Conservation (phyloP, 805 yeast species). For the Candida pini region DNA sequence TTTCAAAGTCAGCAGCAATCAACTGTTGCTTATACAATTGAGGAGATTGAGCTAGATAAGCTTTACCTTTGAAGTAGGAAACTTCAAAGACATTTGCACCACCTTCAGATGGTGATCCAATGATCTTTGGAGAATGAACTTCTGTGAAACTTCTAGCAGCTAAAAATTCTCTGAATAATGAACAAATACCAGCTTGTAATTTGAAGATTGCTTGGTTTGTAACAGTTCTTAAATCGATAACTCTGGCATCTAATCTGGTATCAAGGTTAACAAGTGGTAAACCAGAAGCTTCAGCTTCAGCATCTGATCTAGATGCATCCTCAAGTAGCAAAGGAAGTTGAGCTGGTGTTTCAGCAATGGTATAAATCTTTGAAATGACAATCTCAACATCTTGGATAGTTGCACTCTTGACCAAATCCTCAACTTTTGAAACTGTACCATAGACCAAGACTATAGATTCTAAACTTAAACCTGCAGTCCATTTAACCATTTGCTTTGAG, state of each 20-base stretch:
- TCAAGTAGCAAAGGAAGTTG: constrained; percentile 92
- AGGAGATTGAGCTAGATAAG: constrained; percentile 96
- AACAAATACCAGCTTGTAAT: constrained; percentile 85
- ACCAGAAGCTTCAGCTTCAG: constrained; percentile 86
- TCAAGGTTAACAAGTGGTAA: constrained; percentile 94
- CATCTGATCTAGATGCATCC: constrained; percentile 94
- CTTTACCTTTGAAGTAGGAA: constrained; percentile 85
- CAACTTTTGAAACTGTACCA: constrained; percentile 79
- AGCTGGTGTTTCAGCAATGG: constrained; percentile 84
- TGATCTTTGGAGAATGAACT: constrained; percentile 92
- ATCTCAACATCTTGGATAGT: constrained; percentile 90
- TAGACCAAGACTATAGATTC: constrained; percentile 90
- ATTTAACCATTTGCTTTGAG: constrained; percentile 94
- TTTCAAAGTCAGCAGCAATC: constrained; percentile 96
- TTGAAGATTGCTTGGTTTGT: constrained; percentile 97
- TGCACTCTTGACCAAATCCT: constrained; percentile 82
- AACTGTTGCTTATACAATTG: constrained; percentile 97
- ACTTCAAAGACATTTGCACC: constrained; percentile 96
- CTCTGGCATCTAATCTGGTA: constrained; percentile 92
- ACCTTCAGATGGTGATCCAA: constrained; percentile 96
- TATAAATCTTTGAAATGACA: constrained; percentile 62
- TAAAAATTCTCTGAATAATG: constrained; percentile 85
- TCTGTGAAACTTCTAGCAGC: constrained; percentile 67
- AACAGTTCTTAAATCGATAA: constrained; percentile 92
- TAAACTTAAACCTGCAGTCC: constrained; percentile 80